Evolutionary conservation across 768 basidiomycete genomes (phyloP), one percentile per base, ranked within the genome.

Genomic region (Mycena vulgaris): DNA sequence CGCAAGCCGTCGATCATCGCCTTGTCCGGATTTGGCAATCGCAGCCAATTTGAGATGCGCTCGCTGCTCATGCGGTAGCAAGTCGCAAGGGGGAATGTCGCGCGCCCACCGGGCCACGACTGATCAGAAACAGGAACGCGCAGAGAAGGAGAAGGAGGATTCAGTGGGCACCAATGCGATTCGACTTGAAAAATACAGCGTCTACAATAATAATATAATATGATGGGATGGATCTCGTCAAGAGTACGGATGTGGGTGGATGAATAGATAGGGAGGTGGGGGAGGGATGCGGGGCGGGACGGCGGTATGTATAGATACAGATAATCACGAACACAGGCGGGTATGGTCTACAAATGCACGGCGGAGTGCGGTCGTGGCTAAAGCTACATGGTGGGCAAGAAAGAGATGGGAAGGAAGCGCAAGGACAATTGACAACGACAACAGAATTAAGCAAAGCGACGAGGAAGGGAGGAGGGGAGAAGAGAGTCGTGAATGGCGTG

Each of bases 281-380:
- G 35, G 60, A 3, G 31, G 21, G 47, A 23, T 13, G 47, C 8
- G 33, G 33, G 45, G 40, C 19, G 33, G 52, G 31, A n/a, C n/a
- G n/a, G 21, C 14, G 35, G n/a, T n/a, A 56, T 68, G 57, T 72
- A 72, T 72, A 72, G 71, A 72, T 72, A 72, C 71, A 72, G 71
- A 72, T 72, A 72, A 72, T 72, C 68, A 72, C 33, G 48, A 39
- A 17, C 47, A 23, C 13, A 53, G 49, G 53, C 19, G 68, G 45
- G 56, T 64, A 69, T 37, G 63, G n/a, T 2, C 17, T 60, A 58
- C 31, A 25, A 52, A 49, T 69, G 68, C 57, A 47, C 55, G 53
- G 35, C n/a, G n/a, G n/a, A n/a, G n/a, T n/a, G n/a, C n/a, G n/a
- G n/a, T n/a, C n/a, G n/a, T n/a, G 17, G 53, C 70, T 71, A 72